Base-by-base conservation (phyloP, 1,284 basidiomycete species). In the Malassezia equina region DNA sequence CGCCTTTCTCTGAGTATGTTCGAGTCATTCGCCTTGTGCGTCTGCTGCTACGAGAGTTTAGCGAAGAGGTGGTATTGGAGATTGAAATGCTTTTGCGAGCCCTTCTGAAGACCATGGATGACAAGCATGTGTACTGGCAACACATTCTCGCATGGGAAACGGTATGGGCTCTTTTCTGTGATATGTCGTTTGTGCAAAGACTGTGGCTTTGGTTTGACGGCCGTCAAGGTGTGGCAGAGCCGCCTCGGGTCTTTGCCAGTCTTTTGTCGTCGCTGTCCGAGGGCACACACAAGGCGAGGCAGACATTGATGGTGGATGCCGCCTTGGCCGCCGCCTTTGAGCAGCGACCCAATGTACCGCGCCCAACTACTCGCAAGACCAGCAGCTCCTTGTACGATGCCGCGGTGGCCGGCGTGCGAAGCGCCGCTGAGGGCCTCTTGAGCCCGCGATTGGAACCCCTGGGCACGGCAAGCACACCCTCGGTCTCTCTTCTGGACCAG, bases 1-100 rank as follows among this genome's bases (percentile, higher is more conserved):
- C 88, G 55, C 60, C 83, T 2, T 98, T 96, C 75, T 87, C 90
- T 0, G 80, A 91, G 47, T 87, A 86, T 0, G 81, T 98, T 7
- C 86, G 93, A 41, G 86, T 89, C 55, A 90, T 87, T 29, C 86
- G 93, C 7, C 85, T 96, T 17, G 85, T 95, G 40, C 95, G 91
- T 77, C 80, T 95, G 24, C 81, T 96, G 8, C 80, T 96, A 51
- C 91, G 94, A 59, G 87, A 91, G 51, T 96, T 95, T 76, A 86
- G 84, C 3, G 78, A 79, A 25, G 86, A 94, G 33, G 60, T 74
- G n/a, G 54, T 62, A 9, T 56, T 74, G 12, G 71, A 74, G 36
- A 66, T 71, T 47, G 71, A 74, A 31, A 71, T 74, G 33, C 58
- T 74, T n/a, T 59, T 74, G 19, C 66, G 63, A 28, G 71, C 73